Base-by-base conservation (phyloP, 495 filamentous ascomycete genomes). In the Penicillium verhagenii region DNA sequence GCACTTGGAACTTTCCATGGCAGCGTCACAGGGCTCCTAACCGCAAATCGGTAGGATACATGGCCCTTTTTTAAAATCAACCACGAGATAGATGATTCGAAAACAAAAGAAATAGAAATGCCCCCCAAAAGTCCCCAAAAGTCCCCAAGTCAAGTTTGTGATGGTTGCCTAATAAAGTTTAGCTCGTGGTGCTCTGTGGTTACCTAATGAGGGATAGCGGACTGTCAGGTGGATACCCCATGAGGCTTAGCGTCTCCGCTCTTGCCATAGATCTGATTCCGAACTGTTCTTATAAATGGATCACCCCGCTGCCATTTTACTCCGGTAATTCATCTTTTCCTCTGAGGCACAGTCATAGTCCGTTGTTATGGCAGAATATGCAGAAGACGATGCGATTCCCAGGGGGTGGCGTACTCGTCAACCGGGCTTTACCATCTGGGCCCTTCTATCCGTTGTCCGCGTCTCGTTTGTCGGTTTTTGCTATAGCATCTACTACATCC, bases 401-500 rank as follows among this genome's bases (percentile, higher is more conserved):
- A 19, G 71, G 52, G 9, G 83, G 31, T 61, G 58, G 58, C 18
- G 85, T 80, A 33, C 89, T 63, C 6, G 67, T 71, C 28, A 86
- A 58, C 57, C 89, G 87, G 44, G 89, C 64, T 10, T 75, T 72
- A 13, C 90, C 75, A 65, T 89, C 88, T 65, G 78, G 88, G 14
- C 54, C 39, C 4, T 87, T 60, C 45, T 61, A 10, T 37, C 50
- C 18, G 21, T 58, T 7, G n/a, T 53, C n/a, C 54, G 54, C n/a
- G 23, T 47, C 37, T 10, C 25, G 1, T 38, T 52, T 11, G 20
- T 50, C 4, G 47, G 24, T n/a, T 13, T 58, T n/a, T 58, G 49
- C 46, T 58, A 58, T 31, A 50, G 50, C 26, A 21, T 58, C 33
- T 50, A 37, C 50, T 58, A 58, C 25, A 50, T 54, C 19, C 37